A percentile compares a stretch with the other conserved stretches of the same genome.
phyloP scores from a whole-genome alignment of 768 basidiomycete species.

The Tricholoma terreum region DNA sequence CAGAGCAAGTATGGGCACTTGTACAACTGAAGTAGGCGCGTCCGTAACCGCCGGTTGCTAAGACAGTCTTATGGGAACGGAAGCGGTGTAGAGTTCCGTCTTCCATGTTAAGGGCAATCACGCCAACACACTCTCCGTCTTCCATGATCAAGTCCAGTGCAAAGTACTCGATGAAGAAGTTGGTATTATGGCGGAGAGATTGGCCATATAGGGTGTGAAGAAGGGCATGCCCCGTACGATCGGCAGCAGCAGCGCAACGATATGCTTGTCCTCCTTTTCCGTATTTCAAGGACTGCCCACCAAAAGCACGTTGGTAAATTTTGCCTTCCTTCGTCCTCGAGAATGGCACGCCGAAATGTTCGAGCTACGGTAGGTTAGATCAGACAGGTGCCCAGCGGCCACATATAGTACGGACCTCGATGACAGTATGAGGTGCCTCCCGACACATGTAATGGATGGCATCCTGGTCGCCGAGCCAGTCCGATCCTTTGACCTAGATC shows the following conservation, averaged over 20 bases:
- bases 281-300: constrained; percentile 94
- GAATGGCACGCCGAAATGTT: constrained; percentile 98
- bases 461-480: constrained; percentile 99
- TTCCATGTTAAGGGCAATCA: constrained; percentile 99
- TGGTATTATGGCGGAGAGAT: constrained; percentile 97
- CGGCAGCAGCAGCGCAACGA: constrained; percentile 97
- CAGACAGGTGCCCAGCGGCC: neutral
- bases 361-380: constrained; percentile 56
- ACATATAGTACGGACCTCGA: constrained; percentile 60
- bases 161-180: constrained; percentile 99
- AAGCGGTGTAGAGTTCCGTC: constrained; percentile 99
- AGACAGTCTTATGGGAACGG: constrained; percentile 96
- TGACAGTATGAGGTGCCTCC: constrained; percentile 91
- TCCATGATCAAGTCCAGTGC: constrained; percentile 99
- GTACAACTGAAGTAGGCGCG: constrained; percentile 99
- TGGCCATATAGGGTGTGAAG: constrained; percentile 99
- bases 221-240: constrained; percentile 97
- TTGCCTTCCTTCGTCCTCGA: constrained; percentile 98
- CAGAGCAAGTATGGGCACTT: constrained; percentile 97
- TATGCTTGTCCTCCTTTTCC: constrained; percentile 99
- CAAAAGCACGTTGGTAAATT: constrained; percentile 99
- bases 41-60: constrained; percentile 98
- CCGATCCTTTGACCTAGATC: constrained; percentile 90
- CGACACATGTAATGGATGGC: constrained; percentile 99
- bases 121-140: constrained; percentile 98